Evolutionary conservation across 305 asterid genomes (phyloP).

Genomic region (Stenogyne calaminthoides): DNA sequence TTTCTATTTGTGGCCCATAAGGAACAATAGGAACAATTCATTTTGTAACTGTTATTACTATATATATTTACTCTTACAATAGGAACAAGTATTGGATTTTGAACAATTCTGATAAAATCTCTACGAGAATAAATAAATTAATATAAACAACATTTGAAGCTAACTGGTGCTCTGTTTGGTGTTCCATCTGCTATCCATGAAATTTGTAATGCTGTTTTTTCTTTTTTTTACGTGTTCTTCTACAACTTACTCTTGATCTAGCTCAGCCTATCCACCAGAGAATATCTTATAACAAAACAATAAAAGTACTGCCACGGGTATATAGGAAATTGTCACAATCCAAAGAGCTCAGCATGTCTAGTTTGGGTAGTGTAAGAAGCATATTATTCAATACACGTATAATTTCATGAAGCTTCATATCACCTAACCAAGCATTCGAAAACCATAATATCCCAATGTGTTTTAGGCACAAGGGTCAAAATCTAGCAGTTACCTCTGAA

Average conservation of each 20-base stretch:
- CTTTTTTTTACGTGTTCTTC: background rate
- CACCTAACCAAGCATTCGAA: background rate
- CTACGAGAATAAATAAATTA: background rate
- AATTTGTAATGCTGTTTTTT: background rate
- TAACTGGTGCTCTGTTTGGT: slow-evolving; percentile 22
- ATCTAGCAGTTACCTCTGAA: background rate
- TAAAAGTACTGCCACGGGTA: background rate
- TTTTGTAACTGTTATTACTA: background rate
- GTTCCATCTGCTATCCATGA: slow-evolving; percentile 13
- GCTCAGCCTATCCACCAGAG: slow-evolving; percentile 13
- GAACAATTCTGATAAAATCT: background rate
- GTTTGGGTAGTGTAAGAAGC: background rate
- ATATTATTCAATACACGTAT: slow-evolving; percentile 11
- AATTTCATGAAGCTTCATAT: too few relatives aligned
- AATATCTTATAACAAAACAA: background rate
- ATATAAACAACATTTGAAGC: slow-evolving; percentile 14
- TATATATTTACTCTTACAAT: background rate
- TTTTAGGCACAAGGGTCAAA: background rate
- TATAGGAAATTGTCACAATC: background rate
- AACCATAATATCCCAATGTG: background rate
- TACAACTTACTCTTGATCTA: background rate
- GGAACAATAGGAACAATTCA: background rate
- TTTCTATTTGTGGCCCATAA: background rate
- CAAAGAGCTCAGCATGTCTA: slow-evolving; percentile 12
- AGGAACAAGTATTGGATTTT: slow-evolving; percentile 13